Percentiles rank a stretch among this genome's conserved stretches.
Evolutionary conservation across 495 filamentous ascomycete species (phyloP).

Genomic region (Lasiosphaeris hirsuta): DNA sequence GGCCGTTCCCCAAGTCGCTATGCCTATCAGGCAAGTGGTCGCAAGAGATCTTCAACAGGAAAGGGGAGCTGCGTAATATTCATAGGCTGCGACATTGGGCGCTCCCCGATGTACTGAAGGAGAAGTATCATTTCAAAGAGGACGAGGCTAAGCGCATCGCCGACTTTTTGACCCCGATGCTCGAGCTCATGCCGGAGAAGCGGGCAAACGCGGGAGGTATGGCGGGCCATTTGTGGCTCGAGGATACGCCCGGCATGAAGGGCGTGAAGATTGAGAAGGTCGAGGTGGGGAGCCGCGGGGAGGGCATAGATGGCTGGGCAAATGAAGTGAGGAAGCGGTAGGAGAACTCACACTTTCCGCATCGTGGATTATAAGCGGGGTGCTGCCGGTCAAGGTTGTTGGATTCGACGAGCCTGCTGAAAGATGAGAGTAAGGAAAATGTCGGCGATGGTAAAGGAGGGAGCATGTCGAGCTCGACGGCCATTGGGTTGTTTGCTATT

Average conservation of each 20-base stretch:
- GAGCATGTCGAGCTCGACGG: too few species aligned
- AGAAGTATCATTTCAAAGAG: slow-evolving; percentile 92
- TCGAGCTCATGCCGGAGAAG: slow-evolving; percentile 81
- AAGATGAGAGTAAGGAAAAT: too few species aligned
- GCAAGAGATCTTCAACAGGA: slow-evolving; percentile 98
- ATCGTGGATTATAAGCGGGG: background rate
- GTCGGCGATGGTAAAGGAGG: too few species aligned
- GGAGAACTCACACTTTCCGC: slow-evolving; percentile 5
- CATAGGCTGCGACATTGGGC: slow-evolving; percentile 96
- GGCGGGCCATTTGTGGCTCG: slow-evolving; percentile 76
- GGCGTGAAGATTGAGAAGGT: slow-evolving; percentile 66
- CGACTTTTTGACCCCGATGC: slow-evolving; percentile 88
- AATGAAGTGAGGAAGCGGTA: slow-evolving; percentile 83
- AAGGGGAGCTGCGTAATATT: slow-evolving; percentile 96
- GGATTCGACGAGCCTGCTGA: too few species aligned
- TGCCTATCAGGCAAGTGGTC: slow-evolving; percentile 93
- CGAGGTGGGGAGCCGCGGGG: slow-evolving; percentile 74
- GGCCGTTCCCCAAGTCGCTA: slow-evolving; percentile 86
- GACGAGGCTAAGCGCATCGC: slow-evolving; percentile 74
- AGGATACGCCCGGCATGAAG: slow-evolving; percentile 84
- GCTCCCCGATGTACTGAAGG: slow-evolving; percentile 84
- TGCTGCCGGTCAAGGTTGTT: too few species aligned
- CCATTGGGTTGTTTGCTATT: too few species aligned
- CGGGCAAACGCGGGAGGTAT: slow-evolving; percentile 96
- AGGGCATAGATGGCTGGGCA: slow-evolving; percentile 96